Base-by-base conservation (phyloP, 345 rosid species). In the Crucihimalaya himalaica region DNA sequence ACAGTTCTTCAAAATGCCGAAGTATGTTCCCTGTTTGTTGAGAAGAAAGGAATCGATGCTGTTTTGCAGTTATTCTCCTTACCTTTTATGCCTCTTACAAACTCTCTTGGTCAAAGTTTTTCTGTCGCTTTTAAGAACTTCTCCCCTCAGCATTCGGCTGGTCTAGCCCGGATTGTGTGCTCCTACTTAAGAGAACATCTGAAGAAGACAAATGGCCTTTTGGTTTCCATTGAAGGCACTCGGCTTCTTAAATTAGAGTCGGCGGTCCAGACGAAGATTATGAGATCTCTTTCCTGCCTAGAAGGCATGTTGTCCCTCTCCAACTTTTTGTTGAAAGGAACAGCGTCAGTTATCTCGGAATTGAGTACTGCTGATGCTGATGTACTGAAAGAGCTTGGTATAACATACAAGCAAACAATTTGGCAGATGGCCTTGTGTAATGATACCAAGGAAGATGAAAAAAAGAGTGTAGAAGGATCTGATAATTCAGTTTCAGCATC, bases 1-100 rank as follows among this genome's bases (percentile, higher is more conserved):
- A 86, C 96, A 51, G 81, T 94, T 77, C 96, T 94, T 82, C 97
- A 94, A 83, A 91, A 94, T 85, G 95, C 96, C 27, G 97, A 91
- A 71, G 89, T 93, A 27, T 94, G 97, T 47, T 90, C 90, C 47
- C 80, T 89, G 45, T 94, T 94, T 86, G 88, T 94, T 73, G 97
- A 94, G 84, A 94, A 87, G 84, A 91, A 88, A 80, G 98, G 98
- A 53, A 84, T 89, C 65, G 96, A 94, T 85, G 86, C 87, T 72
- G 90, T 89, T 72, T 73, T 94, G 73, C 87, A 81, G 84, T 78
- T 94, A 71, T 82, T 91, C 77, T 76, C 88, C 47, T 83, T 91
- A 85, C 95, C 98, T 46, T 76, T 85, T 59, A 83, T 89, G 96
- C 97, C 96, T 50, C 79, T 88, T 54, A 87, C 97, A 60, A 82